These are phyloP conservation scores for Athelia psychrophila DNA, from an alignment of 1,284 basidiomycete genomes.

Conservation along the genomic window DNA sequence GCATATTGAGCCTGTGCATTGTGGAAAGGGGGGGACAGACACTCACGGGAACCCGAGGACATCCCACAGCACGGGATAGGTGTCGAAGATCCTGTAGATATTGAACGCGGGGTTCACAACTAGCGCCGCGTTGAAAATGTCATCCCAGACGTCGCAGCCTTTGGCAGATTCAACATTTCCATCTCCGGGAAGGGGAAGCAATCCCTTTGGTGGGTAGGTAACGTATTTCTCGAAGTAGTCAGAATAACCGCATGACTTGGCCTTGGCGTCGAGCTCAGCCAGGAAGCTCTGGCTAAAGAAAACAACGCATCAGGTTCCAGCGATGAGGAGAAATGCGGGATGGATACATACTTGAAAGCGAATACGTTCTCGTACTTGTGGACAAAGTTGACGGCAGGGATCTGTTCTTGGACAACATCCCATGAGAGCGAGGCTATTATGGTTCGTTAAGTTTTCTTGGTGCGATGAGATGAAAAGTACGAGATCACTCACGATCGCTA, in stretches of 20 bases:
- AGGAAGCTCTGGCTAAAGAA: conserved; percentile 56
- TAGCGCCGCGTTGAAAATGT: conserved; percentile 58
- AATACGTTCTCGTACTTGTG: conserved; percentile 69
- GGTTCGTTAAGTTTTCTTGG: not conserved
- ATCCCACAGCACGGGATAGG: conserved; percentile 65
- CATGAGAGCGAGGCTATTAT: conserved; percentile 50
- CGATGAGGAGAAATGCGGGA: not conserved
- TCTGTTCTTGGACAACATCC: conserved; percentile 61
- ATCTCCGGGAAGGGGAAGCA: conserved; percentile 57
- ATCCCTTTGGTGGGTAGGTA: conserved; percentile 59
- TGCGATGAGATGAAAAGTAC: conserved; percentile 17
- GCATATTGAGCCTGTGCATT: conserved; percentile 3
- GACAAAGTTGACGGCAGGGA: conserved; percentile 69
- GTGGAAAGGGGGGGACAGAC: not conserved
- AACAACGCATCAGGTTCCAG: conserved; percentile 12
- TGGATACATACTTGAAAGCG: conserved; percentile 55
- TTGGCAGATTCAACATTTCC: conserved; percentile 34
- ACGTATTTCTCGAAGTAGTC: conserved; percentile 61
- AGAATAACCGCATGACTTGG: conserved; percentile 58
- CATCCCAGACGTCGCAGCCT: conserved; percentile 67
- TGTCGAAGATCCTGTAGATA: conserved; percentile 74
- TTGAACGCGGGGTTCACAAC: conserved; percentile 73
- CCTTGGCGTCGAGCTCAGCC: conserved; percentile 49
- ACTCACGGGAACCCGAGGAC: conserved; percentile 73
- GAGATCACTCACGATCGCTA: conserved; percentile 52